A percentile compares a stretch with the other conserved stretches of the same genome.
phyloP scores from a whole-genome alignment of 1,284 basidiomycete species.

The Pascua sp. region DNA sequence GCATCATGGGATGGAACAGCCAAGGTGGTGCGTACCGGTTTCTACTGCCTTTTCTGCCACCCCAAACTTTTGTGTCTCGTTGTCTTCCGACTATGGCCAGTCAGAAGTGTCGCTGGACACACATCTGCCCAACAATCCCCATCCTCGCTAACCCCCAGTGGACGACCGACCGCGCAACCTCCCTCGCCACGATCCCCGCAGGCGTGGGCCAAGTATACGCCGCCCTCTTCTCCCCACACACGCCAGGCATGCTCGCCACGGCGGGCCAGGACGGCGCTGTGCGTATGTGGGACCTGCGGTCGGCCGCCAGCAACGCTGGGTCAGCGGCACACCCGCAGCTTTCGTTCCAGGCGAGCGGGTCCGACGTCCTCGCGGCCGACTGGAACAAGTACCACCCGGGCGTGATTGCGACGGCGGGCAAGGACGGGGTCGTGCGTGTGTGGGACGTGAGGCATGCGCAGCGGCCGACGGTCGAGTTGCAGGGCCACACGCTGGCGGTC shows the following conservation, averaged over 20 bases:
- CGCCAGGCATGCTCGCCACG: constrained; percentile 72
- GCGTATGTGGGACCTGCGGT: constrained; percentile 65
- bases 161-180: constrained; percentile 74
- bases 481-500: constrained; percentile 54
- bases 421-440: constrained; percentile 52
- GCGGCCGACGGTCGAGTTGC: constrained; percentile 11
- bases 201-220: constrained; percentile 65
- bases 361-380: constrained; percentile 49
- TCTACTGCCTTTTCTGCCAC: not conserved
- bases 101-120: not conserved
- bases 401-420: constrained; percentile 53
- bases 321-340: not conserved
- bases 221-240: constrained; percentile 85
- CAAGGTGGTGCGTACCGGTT: constrained; percentile 65
- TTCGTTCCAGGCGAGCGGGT: constrained; percentile 8
- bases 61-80: not conserved
- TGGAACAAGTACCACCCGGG: constrained; percentile 58
- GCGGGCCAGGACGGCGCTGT: constrained; percentile 81
- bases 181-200: constrained; percentile 76
- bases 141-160: constrained; percentile 58
- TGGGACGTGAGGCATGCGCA: constrained; percentile 49
- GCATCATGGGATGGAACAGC: constrained; percentile 89
- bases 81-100: not conserved
- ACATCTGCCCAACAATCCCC: no score
- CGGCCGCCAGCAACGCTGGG: not conserved